These are phyloP conservation scores for Austropuccinia psidii DNA, from an alignment of 1,284 basidiomycete species.

Conservation along the genomic window DNA sequence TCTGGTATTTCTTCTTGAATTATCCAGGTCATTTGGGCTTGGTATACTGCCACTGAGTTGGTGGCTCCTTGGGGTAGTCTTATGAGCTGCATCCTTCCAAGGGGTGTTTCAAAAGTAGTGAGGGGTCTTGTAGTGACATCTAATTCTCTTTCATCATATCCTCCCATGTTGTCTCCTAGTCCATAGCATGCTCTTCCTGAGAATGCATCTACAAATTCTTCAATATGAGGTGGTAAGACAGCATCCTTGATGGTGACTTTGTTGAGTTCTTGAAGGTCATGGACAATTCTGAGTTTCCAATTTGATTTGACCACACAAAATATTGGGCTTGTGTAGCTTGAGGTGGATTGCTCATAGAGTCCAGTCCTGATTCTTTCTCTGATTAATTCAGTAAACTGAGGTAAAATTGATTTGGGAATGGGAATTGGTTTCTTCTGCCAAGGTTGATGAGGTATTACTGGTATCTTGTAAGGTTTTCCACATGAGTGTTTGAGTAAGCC, in stretches of 20 bases:
- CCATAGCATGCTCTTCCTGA: constrained; percentile 9
- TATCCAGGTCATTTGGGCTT: constrained; percentile 14
- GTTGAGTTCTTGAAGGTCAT: constrained; percentile 3
- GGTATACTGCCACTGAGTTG: constrained; percentile 10
- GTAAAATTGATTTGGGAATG: background rate
- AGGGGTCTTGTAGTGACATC: no score
- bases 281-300: background rate
- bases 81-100: no score
- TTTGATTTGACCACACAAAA: background rate
- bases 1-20: constrained; percentile 12
- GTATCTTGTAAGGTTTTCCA: background rate
- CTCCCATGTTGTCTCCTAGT: no score
- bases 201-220: constrained; percentile 8
- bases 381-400: background rate
- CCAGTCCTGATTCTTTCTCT: background rate
- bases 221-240: background rate
- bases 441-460: background rate
- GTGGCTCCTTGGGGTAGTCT: background rate
- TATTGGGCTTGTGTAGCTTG: background rate
- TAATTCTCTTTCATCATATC: no score
- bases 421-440: background rate
- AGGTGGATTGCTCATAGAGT: constrained; percentile 2
- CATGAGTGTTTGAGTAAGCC: background rate
- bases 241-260: constrained; percentile 18
- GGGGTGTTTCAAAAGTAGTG: no score